These are phyloP conservation scores for Auricularia heimuer DNA, from an alignment of 768 basidiomycete species.

Conservation along the genomic window DNA sequence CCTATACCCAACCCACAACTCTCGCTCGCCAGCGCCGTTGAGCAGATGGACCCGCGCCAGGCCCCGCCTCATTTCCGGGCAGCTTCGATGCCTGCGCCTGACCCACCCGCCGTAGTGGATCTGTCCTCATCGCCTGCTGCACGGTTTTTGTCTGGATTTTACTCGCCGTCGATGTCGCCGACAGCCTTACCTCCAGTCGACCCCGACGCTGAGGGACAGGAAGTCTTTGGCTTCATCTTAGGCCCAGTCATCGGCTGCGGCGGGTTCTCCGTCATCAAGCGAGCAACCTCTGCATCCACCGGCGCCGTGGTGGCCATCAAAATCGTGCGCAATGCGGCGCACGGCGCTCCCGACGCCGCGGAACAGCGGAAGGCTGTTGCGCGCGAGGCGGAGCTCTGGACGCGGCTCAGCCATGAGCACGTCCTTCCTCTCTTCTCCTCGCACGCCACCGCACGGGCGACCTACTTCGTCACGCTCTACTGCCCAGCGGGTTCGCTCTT, in stretches of 20 bases:
- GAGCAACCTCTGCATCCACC: slow-evolving; percentile 51
- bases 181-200: slow-evolving; percentile 10
- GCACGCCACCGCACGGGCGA: slow-evolving; percentile 48
- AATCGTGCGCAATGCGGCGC: slow-evolving; percentile 47
- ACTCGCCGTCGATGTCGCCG: slow-evolving; percentile 26
- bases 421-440: slow-evolving; percentile 73
- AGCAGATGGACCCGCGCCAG: background rate
- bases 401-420: slow-evolving; percentile 71
- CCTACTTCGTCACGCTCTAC: slow-evolving; percentile 73
- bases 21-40: background rate
- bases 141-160: slow-evolving; percentile 59
- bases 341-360: slow-evolving; percentile 24
- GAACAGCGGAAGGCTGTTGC: slow-evolving; percentile 47
- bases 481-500: slow-evolving; percentile 82
- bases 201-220: slow-evolving; percentile 59
- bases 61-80: background rate
- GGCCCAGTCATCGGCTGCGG: slow-evolving; percentile 72
- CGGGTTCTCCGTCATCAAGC: slow-evolving; percentile 70
- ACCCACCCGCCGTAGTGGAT: background rate
- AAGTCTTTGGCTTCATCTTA: slow-evolving; percentile 62
- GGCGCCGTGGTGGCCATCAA: slow-evolving; percentile 73
- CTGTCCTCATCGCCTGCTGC: slow-evolving; percentile 54
- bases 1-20: background rate
- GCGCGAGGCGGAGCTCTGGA: slow-evolving; percentile 66
- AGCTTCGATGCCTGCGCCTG: background rate